Evolutionary conservation across 73 alveolate genomes (phyloP).

Genomic region (Uronychia setigera): DNA sequence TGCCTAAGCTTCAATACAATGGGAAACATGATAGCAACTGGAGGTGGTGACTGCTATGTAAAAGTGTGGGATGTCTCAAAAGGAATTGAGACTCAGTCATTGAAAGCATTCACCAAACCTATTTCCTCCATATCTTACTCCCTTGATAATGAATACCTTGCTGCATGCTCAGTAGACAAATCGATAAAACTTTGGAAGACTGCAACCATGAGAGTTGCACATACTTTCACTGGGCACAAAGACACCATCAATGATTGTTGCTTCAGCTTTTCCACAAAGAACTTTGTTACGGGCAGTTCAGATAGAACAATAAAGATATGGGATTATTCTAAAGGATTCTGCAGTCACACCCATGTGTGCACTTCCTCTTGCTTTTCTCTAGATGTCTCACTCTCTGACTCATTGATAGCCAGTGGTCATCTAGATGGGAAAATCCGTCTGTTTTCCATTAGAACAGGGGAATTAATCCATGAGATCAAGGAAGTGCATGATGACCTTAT

Average conservation of each 20-base stretch:
- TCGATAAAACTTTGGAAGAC: conserved; percentile 81
- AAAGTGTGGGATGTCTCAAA: conserved; percentile 66
- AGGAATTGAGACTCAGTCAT: conserved; percentile 45
- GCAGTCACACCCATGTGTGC: conserved; percentile 58
- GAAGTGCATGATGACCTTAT: conserved; percentile 49
- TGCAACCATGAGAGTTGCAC: conserved; percentile 71
- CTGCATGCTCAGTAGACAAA: conserved; percentile 87
- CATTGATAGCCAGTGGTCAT: conserved; percentile 58
- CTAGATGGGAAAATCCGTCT: conserved; percentile 66
- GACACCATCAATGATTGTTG: conserved; percentile 77
- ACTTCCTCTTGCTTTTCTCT: conserved; percentile 59
- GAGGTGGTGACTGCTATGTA: conserved; percentile 61
- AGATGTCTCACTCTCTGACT: conserved; percentile 39
- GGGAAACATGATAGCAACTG: conserved; percentile 63
- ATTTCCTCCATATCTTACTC: conserved; percentile 33
- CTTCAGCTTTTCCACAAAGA: conserved; percentile 66
- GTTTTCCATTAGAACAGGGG: conserved; percentile 45
- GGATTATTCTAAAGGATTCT: conserved; percentile 75
- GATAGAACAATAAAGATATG: conserved; percentile 85
- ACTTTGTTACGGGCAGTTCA: conserved; percentile 74
- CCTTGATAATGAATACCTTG: conserved; percentile 63
- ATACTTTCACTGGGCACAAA: conserved; percentile 85
- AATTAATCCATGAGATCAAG: conserved; percentile 31
- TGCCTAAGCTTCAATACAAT: conserved; percentile 43
- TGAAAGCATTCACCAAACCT: conserved; percentile 53